Evolutionary conservation across 371 early-diverging fungal species (phyloP), one percentile per base, ranked within the genome.

Genomic region (Zychaea mexicana): DNA sequence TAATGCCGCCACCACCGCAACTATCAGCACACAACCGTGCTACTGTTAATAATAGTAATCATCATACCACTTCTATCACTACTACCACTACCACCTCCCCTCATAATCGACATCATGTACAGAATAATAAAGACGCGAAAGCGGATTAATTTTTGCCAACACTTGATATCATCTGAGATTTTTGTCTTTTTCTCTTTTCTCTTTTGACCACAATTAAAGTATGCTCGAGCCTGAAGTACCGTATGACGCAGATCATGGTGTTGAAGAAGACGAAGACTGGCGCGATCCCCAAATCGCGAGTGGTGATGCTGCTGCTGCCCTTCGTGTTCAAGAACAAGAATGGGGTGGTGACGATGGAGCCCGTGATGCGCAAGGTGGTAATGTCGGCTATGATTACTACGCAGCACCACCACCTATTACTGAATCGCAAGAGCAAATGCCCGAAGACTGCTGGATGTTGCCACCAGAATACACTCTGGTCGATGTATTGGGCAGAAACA

Each of bases 371-470:
- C 17, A 12, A 13, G 56, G 22, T 19, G 22, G 46, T 49, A 28
- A 52, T 17, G 2, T 19, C 21, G 38, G 9, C 2, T 39, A 46
- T 17, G 22, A 49, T 30, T 17, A 21, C 38, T 19, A 13, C 19
- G 9, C 47, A 5, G 61, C 27, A 3, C 9, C 24, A 10, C 62
- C 61, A 12, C 17, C 33, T n/a, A 5, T 12, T 33, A 64, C 61
- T 5, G 68, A 54, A 10, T 52, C 47, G 10, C 60, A 73, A 32
- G 69, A 73, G 9, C 72, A 66, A 22, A 59, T 60, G 17, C 73
- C 82, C 2, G 79, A 73, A 21, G 77, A 74, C 49, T 68, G 68
- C 28, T 81, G 82, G 82, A 69, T 81, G 26, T 22, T 81, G 8
- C 82, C 82, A 9, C 67, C 74, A 15, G 62, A 71, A 19, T 27